These are phyloP conservation scores for Aureobasidium vineae DNA, from an alignment of 2,329 filamentous ascomycete species.

Conservation along the genomic window DNA sequence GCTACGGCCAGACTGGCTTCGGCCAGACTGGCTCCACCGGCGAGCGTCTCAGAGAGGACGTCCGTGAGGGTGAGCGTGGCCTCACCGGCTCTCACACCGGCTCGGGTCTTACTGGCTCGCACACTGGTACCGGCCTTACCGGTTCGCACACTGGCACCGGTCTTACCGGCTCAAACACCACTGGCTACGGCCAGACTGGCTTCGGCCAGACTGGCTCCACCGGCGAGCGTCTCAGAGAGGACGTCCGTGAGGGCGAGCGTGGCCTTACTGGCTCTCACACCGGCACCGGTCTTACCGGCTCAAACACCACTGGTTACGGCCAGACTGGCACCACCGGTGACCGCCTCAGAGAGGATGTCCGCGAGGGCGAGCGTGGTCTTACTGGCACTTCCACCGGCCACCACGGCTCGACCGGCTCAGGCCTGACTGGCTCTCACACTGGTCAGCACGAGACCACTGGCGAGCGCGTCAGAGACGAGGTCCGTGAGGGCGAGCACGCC, in stretches of 20 bases:
- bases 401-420: slow-evolving; percentile 7
- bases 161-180: background rate
- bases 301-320: background rate
- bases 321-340: background rate
- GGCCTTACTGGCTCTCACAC: slow-evolving; percentile 12
- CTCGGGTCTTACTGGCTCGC: no score
- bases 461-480: background rate
- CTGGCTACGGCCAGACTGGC: background rate
- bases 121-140: background rate
- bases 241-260: slow-evolving; percentile 5
- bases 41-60: background rate
- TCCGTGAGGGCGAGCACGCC: slow-evolving; percentile 11
- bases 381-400: background rate
- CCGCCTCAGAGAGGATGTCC: slow-evolving; percentile 6
- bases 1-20: background rate
- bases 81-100: background rate
- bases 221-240: background rate
- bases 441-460: slow-evolving; percentile 3
- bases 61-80: slow-evolving; percentile 9
- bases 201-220: background rate
- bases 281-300: background rate
- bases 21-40: background rate
- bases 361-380: slow-evolving; percentile 2
- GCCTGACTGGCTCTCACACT: slow-evolving; percentile 3
- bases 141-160: background rate